Conservation (phyloP, 768 basidiomycete species). For the Macrolepiota dolichaula region DNA sequence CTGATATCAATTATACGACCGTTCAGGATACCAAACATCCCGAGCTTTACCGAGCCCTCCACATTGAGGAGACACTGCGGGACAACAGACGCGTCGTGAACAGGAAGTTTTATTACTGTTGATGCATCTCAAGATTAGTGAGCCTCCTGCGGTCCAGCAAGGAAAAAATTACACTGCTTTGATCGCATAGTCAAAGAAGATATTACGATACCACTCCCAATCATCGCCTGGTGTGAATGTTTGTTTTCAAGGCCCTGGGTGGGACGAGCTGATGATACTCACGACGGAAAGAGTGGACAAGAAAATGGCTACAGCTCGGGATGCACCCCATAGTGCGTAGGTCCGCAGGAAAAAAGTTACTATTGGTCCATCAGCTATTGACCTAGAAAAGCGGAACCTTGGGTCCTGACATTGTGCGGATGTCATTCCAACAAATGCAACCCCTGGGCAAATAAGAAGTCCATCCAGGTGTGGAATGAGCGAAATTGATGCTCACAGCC, state of each 20-base stretch:
- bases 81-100: not conserved
- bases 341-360: not conserved
- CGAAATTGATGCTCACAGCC: not conserved
- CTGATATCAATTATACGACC: not conserved
- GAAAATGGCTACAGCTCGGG: not conserved
- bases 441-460: not conserved
- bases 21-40: not conserved
- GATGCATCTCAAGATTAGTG: not conserved
- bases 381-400: not conserved
- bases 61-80: not conserved
- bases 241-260: not conserved
- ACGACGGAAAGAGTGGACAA: not conserved
- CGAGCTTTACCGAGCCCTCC: not conserved
- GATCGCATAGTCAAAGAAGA: not conserved
- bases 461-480: not conserved
- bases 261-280: not conserved
- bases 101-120: not conserved
- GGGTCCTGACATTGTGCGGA: not conserved
- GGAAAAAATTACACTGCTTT: not conserved
- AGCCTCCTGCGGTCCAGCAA: not conserved
- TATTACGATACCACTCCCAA: not conserved
- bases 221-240: not conserved
- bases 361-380: not conserved
- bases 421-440: not conserved
- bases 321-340: not conserved